Conservation (phyloP, 2,329 filamentous ascomycete genomes). For the Penicillium sp. region DNA sequence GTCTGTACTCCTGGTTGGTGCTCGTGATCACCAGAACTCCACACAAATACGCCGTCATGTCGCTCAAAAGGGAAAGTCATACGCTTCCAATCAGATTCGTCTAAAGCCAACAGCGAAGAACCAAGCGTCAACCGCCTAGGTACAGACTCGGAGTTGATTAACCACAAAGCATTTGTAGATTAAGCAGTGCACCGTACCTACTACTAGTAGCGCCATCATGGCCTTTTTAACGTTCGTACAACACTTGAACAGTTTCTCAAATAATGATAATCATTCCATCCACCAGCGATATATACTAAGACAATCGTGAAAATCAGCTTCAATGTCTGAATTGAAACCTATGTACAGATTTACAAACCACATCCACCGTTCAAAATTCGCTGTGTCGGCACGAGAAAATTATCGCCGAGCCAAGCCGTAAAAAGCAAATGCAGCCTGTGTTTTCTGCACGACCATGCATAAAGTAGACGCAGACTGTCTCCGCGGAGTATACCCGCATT, state of each 20-base stretch:
- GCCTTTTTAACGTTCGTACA: too few relatives aligned
- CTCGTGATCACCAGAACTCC: neutral
- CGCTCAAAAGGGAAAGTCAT: neutral
- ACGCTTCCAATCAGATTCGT: conserved; percentile 1
- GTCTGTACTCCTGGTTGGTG: neutral
- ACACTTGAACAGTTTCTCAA: too few relatives aligned
- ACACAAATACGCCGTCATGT: neutral
- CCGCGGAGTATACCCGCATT: conserved; percentile 8
- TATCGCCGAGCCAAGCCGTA: neutral
- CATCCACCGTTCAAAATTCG: neutral
- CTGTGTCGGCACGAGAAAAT: conserved; percentile 3
- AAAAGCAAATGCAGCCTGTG: conserved; percentile 8
- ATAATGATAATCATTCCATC: neutral
- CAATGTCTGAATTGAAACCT: conserved; percentile 24
- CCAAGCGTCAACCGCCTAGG: too few relatives aligned
- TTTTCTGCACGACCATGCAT: neutral
- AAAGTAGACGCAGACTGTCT: conserved; percentile 9
- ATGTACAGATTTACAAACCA: conserved; percentile 26
- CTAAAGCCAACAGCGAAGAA: too few relatives aligned
- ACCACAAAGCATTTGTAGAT: too few relatives aligned
- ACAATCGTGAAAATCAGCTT: conserved; percentile 14
- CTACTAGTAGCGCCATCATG: too few relatives aligned
- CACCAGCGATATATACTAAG: neutral
- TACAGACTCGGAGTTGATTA: too few relatives aligned
- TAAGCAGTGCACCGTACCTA: too few relatives aligned